These are phyloP conservation scores for Fusarium foetens DNA, from an alignment of 2,329 filamentous ascomycete genomes.

Conservation along the genomic window DNA sequence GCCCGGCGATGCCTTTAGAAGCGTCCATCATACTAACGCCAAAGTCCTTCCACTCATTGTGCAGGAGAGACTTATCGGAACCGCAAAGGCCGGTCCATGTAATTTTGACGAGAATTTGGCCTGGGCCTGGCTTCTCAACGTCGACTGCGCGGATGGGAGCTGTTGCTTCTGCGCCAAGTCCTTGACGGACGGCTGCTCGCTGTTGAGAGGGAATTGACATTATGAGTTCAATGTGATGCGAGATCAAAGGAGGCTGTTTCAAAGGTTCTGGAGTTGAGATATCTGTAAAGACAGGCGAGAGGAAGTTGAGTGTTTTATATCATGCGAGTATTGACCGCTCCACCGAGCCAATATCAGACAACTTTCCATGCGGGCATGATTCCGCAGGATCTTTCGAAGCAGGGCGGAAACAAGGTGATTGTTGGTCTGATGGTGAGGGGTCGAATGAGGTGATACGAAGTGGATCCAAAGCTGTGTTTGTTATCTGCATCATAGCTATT, in stretches of 20 bases:
- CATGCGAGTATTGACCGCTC: background rate
- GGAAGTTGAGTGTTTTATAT: background rate
- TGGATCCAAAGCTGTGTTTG: background rate
- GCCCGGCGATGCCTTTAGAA: conserved; percentile 68
- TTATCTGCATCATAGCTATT: background rate
- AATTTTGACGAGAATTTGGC: conserved; percentile 41
- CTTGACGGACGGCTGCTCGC: conserved; percentile 40
- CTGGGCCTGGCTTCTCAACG: conserved; percentile 33
- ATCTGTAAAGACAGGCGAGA: fast-evolving
- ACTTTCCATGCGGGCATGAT: background rate
- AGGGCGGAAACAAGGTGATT: background rate
- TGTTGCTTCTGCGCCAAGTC: conserved; percentile 19
- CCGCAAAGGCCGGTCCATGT: conserved; percentile 41
- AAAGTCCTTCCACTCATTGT: conserved; percentile 40
- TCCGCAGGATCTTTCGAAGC: background rate
- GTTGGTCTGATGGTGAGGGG: background rate
- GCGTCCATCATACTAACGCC: conserved; percentile 34
- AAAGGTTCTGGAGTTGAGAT: too few species aligned
- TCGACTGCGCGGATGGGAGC: conserved; percentile 28
- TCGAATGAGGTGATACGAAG: background rate
- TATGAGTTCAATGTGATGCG: fast-evolving
- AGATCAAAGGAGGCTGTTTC: fast-evolving
- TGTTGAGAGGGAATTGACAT: conserved; percentile 37
- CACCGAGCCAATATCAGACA: background rate
- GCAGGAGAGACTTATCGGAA: conserved; percentile 42